These are phyloP conservation scores for Sarocladium brachiariae DNA, from an alignment of 2,329 filamentous ascomycete species.

Conservation along the genomic window DNA sequence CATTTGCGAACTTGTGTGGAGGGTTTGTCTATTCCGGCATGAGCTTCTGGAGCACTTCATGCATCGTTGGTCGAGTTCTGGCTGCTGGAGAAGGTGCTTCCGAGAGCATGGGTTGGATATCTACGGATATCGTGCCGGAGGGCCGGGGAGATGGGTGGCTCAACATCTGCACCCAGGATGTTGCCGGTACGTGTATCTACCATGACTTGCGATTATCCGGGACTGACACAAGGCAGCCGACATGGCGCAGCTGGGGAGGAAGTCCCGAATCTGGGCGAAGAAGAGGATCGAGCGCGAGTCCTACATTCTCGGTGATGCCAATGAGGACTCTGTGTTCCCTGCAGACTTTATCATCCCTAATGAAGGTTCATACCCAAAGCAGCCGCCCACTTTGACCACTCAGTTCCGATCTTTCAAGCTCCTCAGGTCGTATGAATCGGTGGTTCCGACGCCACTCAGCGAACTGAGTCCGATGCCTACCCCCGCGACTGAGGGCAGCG, in stretches of 20 bases:
- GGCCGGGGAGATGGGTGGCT: constrained; percentile 51
- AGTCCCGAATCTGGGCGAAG: constrained; percentile 57
- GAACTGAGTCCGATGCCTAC: constrained; percentile 28
- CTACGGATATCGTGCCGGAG: constrained; percentile 49
- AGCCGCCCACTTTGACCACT: constrained; percentile 40
- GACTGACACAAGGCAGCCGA: constrained; percentile 32
- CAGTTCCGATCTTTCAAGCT: constrained; percentile 46
- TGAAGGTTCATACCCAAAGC: constrained; percentile 45
- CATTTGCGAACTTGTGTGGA: constrained; percentile 55
- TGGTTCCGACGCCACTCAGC: constrained; percentile 36
- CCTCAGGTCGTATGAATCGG: constrained; percentile 34
- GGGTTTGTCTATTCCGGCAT: constrained; percentile 57
- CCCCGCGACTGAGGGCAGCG: constrained; percentile 28
- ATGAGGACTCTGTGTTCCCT: constrained; percentile 46
- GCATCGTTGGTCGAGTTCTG: constrained; percentile 57
- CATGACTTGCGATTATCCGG: neutral
- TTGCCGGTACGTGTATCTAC: constrained; percentile 36
- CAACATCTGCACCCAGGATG: constrained; percentile 48
- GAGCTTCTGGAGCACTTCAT: constrained; percentile 64
- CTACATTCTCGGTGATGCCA: constrained; percentile 50
- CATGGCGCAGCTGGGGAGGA: constrained; percentile 41
- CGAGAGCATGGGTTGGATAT: constrained; percentile 65
- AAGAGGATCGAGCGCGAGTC: constrained; percentile 52
- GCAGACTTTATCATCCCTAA: constrained; percentile 57
- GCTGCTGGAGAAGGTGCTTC: constrained; percentile 54